A percentile compares a stretch with the other conserved stretches of the same genome.
These are phyloP conservation scores for Setaria italica DNA, from an alignment of 202 grass and related monocot genomes.

Conservation along the genomic window DNA sequence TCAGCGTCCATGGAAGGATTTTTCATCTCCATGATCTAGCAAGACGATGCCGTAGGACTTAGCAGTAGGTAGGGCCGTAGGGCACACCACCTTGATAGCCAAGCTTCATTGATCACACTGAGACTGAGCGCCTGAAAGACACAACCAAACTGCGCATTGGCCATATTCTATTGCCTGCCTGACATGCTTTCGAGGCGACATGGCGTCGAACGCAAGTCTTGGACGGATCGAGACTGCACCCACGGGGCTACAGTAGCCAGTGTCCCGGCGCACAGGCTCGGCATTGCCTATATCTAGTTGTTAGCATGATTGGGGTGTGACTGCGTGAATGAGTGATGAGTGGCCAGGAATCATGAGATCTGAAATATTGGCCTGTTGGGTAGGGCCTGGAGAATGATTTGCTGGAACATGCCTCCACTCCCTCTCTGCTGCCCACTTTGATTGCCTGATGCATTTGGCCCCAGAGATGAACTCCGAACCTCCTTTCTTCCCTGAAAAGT, in stretches of 20 bases:
- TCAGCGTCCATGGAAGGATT: background rate
- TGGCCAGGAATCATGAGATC: constrained; percentile 53
- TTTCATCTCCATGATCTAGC: constrained; percentile 1
- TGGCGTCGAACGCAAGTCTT: constrained; percentile 50
- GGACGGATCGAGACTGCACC: constrained; percentile 32
- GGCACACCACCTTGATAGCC: background rate
- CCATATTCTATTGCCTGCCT: background rate
- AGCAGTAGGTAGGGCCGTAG: constrained; percentile 15
- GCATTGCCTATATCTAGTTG: background rate
- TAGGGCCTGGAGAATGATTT: constrained; percentile 59
- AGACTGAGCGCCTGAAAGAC: background rate
- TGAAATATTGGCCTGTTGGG: constrained; percentile 20
- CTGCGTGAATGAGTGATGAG: constrained; percentile 23
- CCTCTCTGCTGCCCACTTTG: constrained; percentile 5
- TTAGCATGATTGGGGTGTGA: constrained; percentile 48
- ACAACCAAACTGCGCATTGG: constrained; percentile 10
- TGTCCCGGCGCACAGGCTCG: constrained; percentile 11
- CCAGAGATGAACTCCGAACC: background rate
- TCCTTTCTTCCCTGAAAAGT: background rate
- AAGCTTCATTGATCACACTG: background rate
- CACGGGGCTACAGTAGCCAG: constrained; percentile 34
- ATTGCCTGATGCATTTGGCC: constrained; percentile 32
- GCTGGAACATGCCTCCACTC: constrained; percentile 39
- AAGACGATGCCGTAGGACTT: background rate
- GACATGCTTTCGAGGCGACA: constrained; percentile 34